Percentiles rank a stretch among this genome's conserved stretches.
Evolutionary conservation across 2,329 filamentous ascomycete genomes (phyloP).

Genomic region (Rhytidhysteron rufulum): DNA sequence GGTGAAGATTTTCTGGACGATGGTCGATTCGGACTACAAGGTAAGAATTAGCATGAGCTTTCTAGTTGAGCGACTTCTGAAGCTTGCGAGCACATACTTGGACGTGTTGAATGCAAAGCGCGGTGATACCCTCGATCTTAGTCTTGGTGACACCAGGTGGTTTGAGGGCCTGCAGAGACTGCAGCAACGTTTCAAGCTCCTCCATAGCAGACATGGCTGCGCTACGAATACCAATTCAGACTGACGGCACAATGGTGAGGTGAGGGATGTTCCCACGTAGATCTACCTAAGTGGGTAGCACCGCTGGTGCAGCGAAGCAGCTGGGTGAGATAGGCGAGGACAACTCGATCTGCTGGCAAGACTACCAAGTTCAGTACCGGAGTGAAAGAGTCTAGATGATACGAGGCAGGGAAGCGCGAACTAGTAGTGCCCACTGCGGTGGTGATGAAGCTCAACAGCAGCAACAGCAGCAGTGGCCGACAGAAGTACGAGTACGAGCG

Average conservation of each 20-base stretch:
- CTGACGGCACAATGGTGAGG: slow-evolving; percentile 12
- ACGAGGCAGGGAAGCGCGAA: slow-evolving; percentile 10
- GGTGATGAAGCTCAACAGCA: neutral
- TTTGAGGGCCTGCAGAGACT: slow-evolving; percentile 87
- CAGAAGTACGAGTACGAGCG: neutral
- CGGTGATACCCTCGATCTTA: slow-evolving; percentile 83
- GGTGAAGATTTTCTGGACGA: slow-evolving; percentile 94
- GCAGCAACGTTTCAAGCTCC: slow-evolving; percentile 84
- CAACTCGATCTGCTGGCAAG: slow-evolving; percentile 17
- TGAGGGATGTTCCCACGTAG: too few relatives aligned
- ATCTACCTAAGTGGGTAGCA: neutral
- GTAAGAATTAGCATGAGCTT: slow-evolving; percentile 22
- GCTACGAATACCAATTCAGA: slow-evolving; percentile 18
- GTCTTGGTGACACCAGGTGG: slow-evolving; percentile 91
- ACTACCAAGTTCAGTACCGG: slow-evolving; percentile 18
- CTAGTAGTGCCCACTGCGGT: slow-evolving; percentile 15
- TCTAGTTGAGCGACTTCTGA: slow-evolving; percentile 5
- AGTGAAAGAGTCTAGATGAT: slow-evolving; percentile 23
- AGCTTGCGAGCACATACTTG: slow-evolving; percentile 22
- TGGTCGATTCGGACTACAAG: slow-evolving; percentile 83
- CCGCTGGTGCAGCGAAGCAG: slow-evolving; percentile 2
- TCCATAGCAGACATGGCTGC: slow-evolving; percentile 67
- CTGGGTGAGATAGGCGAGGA: slow-evolving; percentile 5
- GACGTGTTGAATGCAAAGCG: slow-evolving; percentile 67
- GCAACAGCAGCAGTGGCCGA: slow-evolving; percentile 8